Conservation (phyloP, 2,329 filamentous ascomycete genomes). For the Lasiodiplodia sp. region DNA sequence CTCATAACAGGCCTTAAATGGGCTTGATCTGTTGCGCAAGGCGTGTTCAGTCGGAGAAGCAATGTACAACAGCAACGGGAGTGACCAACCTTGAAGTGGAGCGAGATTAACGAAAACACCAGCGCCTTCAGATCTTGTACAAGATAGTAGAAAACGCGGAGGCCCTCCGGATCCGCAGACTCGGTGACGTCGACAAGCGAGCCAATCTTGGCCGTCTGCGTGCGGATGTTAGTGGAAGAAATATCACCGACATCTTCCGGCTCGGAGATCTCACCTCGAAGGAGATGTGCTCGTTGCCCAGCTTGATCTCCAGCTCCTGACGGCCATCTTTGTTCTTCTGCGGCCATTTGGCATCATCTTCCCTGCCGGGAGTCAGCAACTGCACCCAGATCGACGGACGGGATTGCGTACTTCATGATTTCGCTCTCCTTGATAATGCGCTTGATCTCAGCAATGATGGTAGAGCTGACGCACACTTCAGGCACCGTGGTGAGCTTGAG, state of each 20-base stretch:
- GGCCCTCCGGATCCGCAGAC: constrained; percentile 91
- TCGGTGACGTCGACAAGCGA: constrained; percentile 97
- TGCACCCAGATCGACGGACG: not conserved
- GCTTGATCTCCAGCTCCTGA: constrained; percentile 92
- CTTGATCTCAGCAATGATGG: constrained; percentile 93
- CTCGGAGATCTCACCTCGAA: constrained; percentile 76
- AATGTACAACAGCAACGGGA: not conserved
- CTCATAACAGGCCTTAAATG: constrained; percentile 56
- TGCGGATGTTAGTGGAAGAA: not conserved
- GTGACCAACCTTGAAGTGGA: constrained; percentile 85
- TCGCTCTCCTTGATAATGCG: constrained; percentile 97
- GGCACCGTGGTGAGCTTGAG: not conserved
- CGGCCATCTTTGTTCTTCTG: constrained; percentile 99
- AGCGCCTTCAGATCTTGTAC: constrained; percentile 97
- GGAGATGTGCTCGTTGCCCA: constrained; percentile 95
- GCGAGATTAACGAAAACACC: constrained; percentile 92
- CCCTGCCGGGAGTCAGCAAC: constrained; percentile 61
- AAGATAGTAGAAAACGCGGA: constrained; percentile 97
- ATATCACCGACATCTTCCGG: not conserved
- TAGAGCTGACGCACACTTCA: constrained; percentile 91
- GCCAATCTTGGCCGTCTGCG: constrained; percentile 94
- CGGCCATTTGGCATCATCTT: constrained; percentile 98
- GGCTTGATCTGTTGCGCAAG: constrained; percentile 68
- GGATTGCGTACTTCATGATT: constrained; percentile 82
- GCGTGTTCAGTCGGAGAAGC: not conserved